A percentile compares a stretch with the other conserved stretches of the same genome.
phyloP scores from a whole-genome alignment of 108 stramenopile species.

The Cylindrotheca closterium region DNA sequence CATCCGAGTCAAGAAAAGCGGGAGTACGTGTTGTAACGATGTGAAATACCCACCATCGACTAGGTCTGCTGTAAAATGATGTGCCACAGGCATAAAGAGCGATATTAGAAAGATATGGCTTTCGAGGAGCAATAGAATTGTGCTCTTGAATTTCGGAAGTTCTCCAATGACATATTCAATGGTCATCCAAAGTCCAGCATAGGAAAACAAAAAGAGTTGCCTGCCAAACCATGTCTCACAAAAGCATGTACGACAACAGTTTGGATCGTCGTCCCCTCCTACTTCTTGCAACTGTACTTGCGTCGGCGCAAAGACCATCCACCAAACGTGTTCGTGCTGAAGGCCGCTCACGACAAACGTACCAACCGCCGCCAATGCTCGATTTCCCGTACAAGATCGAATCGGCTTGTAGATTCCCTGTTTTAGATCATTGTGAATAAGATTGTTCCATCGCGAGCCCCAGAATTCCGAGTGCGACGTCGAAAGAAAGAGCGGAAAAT shows the following conservation, averaged over 20 bases:
- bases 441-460: conserved; percentile 68
- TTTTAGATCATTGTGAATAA: conserved; percentile 68
- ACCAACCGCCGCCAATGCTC: conserved; percentile 35
- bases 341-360: conserved; percentile 67
- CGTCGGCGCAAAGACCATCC: conserved; percentile 8
- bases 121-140: conserved; percentile 3
- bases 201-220: conserved; percentile 25
- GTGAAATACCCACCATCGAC: conserved; percentile 14
- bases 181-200: conserved; percentile 16
- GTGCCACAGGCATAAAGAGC: conserved; percentile 15
- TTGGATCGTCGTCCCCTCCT: not conserved
- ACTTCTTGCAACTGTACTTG: not conserved
- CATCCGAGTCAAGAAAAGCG: conserved; percentile 62
- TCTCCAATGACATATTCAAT: conserved; percentile 15
- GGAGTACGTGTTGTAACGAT: conserved; percentile 11
- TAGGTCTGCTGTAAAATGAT: conserved; percentile 24
- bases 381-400: conserved; percentile 22
- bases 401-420: conserved; percentile 71
- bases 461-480: conserved; percentile 66
- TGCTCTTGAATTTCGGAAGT: not conserved
- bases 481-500: conserved; percentile 56
- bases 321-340: conserved; percentile 60
- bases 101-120: conserved; percentile 6
- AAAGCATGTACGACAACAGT: conserved; percentile 9
- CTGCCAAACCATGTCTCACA: conserved; percentile 9